Conservation (phyloP, 768 basidiomycete genomes). For the Tubosaeta sp. region DNA sequence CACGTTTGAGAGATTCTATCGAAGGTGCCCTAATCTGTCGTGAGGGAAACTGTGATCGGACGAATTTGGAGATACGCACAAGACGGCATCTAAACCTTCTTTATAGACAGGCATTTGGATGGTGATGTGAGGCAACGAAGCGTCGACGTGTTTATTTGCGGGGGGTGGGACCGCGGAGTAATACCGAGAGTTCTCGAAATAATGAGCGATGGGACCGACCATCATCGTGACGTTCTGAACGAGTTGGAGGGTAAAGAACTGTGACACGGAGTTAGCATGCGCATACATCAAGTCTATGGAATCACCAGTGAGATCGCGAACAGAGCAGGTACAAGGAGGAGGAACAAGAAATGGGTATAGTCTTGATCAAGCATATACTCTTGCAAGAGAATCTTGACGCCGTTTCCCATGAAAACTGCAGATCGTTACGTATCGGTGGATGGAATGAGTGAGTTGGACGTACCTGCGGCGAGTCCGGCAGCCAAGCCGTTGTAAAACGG, state of each 20-base stretch:
- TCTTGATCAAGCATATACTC: conserved; percentile 49
- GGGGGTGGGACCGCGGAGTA: conserved; percentile 44
- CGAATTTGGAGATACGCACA: conserved; percentile 32
- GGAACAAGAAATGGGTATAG: conserved; percentile 39
- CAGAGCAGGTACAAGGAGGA: conserved; percentile 37
- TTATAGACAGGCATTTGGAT: conserved; percentile 61
- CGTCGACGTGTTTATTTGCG: conserved; percentile 42
- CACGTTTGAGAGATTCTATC: conserved; percentile 52
- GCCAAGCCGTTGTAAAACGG: conserved; percentile 26
- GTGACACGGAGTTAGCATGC: conserved; percentile 7
- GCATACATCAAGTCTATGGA: conserved; percentile 4
- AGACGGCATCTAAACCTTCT: conserved; percentile 47
- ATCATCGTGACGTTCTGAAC: conserved; percentile 34
- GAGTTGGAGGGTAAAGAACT: conserved; percentile 43
- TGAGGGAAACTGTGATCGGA: not conserved
- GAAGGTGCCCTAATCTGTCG: conserved; percentile 36
- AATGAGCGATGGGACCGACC: conserved; percentile 51
- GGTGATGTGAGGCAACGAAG: conserved; percentile 44
- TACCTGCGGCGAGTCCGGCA: conserved; percentile 25
- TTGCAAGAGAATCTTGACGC: conserved; percentile 54
- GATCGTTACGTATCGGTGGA: not conserved
- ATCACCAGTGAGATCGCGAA: conserved; percentile 45
- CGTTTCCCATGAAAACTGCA: conserved; percentile 61
- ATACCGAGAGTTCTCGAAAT: conserved; percentile 48
- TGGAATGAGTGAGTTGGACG: not conserved